phyloP scores from a whole-genome alignment of 2,329 filamentous ascomycete genomes.

The Colletotrichum sp. region DNA sequence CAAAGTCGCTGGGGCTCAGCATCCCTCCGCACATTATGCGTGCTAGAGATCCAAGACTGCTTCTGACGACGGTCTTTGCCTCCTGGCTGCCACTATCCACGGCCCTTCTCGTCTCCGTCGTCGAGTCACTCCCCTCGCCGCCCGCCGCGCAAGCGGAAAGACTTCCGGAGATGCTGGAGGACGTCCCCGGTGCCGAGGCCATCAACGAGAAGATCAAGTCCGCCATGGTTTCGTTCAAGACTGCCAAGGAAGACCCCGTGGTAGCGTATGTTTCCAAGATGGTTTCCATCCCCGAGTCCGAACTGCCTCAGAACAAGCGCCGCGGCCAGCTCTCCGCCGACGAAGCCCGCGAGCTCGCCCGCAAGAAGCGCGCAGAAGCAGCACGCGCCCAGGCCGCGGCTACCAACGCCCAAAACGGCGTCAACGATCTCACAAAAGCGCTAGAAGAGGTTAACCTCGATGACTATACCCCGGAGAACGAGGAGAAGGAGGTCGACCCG shows the following conservation, averaged over 20 bases:
- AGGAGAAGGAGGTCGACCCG: constrained; percentile 69
- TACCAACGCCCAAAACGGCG: constrained; percentile 47
- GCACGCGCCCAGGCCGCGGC: constrained; percentile 74
- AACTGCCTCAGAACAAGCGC: constrained; percentile 86
- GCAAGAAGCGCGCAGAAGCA: constrained; percentile 88
- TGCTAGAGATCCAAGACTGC: constrained; percentile 80
- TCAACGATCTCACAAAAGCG: constrained; percentile 63
- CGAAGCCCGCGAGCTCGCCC: constrained; percentile 86
- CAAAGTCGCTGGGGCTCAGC: constrained; percentile 84
- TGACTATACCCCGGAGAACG: constrained; percentile 48
- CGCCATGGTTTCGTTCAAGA: constrained; percentile 85
- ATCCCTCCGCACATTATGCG: constrained; percentile 85
- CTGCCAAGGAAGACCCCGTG: constrained; percentile 72
- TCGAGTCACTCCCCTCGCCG: constrained; percentile 90
- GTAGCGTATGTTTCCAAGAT: constrained; percentile 98
- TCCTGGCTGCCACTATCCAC: constrained; percentile 93
- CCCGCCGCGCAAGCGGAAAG: constrained; percentile 78
- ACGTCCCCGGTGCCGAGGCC: constrained; percentile 76
- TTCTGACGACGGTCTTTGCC: constrained; percentile 86
- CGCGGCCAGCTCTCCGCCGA: constrained; percentile 81
- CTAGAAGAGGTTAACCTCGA: constrained; percentile 67
- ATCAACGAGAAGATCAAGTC: constrained; percentile 73
- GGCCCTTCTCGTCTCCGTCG: constrained; percentile 89
- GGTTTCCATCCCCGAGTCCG: constrained; percentile 92
- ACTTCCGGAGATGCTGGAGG: constrained; percentile 78